Evolutionary conservation across 2,329 filamentous ascomycete species (phyloP).

Genomic region (Cucurbitaria berberidis): DNA sequence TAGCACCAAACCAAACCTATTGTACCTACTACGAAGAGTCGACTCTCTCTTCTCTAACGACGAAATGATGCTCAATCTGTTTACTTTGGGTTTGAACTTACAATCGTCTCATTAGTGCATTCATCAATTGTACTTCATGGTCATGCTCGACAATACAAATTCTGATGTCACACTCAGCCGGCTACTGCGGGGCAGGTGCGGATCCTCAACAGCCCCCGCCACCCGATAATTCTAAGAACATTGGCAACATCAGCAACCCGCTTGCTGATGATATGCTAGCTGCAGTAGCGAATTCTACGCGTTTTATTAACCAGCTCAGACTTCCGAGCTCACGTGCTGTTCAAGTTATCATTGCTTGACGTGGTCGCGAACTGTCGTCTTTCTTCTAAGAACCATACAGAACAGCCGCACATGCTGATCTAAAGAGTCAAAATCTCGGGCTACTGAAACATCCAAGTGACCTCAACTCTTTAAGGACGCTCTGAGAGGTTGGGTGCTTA

Average conservation of each 20-base stretch:
- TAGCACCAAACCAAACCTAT: not conserved
- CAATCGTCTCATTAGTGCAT: not conserved
- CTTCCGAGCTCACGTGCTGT: not conserved
- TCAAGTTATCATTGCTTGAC: no score
- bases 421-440: not conserved
- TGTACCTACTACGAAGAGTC: not conserved
- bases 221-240: not conserved
- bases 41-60: not conserved
- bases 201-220: not conserved
- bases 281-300: not conserved
- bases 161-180: not conserved
- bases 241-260: not conserved
- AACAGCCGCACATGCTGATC: not conserved
- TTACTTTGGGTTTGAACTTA: not conserved
- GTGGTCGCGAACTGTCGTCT: no score
- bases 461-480: not conserved
- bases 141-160: not conserved
- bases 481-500: not conserved
- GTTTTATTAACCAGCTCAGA: no score
- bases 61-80: not conserved
- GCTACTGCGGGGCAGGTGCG: slow-evolving; percentile 2
- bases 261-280: not conserved
- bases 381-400: not conserved
- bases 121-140: not conserved
- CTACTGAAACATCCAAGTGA: not conserved